A percentile compares a stretch with the other conserved stretches of the same genome.
Evolutionary conservation across 2,329 filamentous ascomycete species (phyloP).

Genomic region (Ceratocystis eucalypticola): DNA sequence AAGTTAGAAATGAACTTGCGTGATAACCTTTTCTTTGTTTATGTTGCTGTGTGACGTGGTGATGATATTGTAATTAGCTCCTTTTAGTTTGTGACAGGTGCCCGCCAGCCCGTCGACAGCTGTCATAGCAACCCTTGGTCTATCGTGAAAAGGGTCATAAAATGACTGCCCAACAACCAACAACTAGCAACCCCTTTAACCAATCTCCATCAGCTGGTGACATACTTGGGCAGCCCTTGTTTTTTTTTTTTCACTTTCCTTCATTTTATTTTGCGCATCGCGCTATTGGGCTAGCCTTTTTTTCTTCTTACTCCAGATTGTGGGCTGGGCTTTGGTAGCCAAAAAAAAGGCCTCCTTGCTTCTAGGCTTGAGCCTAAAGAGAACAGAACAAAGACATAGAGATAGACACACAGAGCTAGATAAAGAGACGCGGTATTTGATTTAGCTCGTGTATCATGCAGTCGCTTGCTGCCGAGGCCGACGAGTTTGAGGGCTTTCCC

Average conservation of each 20-base stretch:
- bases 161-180: neutral
- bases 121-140: neutral
- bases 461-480: neutral
- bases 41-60: neutral
- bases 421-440: no score
- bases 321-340: no score
- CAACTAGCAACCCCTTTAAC: neutral
- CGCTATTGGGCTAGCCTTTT: neutral
- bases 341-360: no score
- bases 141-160: neutral
- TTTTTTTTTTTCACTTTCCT: neutral
- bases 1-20: no score
- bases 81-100: neutral
- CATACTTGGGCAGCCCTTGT: neutral
- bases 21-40: neutral
- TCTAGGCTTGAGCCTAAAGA: no score
- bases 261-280: no score
- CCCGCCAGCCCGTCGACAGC: neutral
- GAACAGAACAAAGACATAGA: no score
- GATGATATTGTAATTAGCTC: neutral
- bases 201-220: neutral
- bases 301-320: neutral
- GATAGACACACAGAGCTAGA: no score
- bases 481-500: slow-evolving; percentile 14
- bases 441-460: neutral